phyloP scores from a whole-genome alignment of 148 eudicot genomes.

The Fallopia convolvulus region DNA sequence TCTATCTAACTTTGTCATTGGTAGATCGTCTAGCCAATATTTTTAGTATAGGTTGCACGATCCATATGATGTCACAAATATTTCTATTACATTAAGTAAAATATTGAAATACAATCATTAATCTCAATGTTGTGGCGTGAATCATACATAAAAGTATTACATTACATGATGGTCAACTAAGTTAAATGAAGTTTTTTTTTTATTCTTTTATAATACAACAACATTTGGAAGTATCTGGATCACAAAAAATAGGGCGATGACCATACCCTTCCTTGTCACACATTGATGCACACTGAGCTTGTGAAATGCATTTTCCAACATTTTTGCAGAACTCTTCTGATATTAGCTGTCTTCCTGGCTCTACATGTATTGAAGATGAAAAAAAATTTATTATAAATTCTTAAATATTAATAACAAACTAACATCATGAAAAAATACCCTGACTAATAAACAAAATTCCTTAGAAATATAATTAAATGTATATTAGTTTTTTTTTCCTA shows the following conservation, averaged over 20 bases:
- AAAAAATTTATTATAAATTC: not conserved
- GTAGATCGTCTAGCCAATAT: too few relatives aligned
- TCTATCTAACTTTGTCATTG: too few relatives aligned
- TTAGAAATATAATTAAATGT: too few relatives aligned
- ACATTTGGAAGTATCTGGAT: not conserved
- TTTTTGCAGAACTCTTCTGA: not conserved
- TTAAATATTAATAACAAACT: not conserved
- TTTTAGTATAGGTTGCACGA: not conserved
- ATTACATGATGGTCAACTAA: not conserved
- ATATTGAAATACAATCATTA: not conserved
- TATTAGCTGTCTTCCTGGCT: not conserved
- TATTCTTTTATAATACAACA: constrained; percentile 1
- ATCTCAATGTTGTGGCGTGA: not conserved
- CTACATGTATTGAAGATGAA: not conserved
- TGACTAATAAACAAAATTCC: too few relatives aligned
- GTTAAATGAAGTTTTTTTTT: not conserved
- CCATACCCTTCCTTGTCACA: not conserved
- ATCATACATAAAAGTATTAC: not conserved
- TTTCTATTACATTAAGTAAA: not conserved
- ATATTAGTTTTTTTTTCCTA: too few relatives aligned
- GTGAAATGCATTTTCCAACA: not conserved
- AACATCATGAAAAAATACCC: not conserved
- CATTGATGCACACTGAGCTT: not conserved
- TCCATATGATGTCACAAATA: not conserved
- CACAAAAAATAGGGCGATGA: not conserved